phyloP scores from a whole-genome alignment of 176 grass and related monocot species.

The Musa beccarii region DNA sequence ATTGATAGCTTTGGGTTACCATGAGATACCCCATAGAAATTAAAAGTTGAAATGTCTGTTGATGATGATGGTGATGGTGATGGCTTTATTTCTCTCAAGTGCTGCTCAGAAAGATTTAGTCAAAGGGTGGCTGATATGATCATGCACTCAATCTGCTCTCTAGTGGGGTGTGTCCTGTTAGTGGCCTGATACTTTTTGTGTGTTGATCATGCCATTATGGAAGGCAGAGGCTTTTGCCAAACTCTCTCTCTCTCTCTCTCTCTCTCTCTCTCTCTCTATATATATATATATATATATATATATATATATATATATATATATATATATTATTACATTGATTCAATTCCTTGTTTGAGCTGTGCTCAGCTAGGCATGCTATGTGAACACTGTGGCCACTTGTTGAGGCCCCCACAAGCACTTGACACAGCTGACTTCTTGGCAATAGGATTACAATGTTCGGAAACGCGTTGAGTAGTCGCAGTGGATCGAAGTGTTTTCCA shows the following conservation, averaged over 20 bases:
- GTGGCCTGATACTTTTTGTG: not conserved
- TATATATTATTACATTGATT: no score
- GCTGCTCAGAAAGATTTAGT: not conserved
- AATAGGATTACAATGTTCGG: no score
- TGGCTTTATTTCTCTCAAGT: not conserved
- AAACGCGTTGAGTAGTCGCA: no score
- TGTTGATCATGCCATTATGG: not conserved
- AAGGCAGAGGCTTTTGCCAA: not conserved
- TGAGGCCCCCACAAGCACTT: no score
- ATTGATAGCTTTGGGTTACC: not conserved
- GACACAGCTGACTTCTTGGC: no score
- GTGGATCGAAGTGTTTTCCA: no score
- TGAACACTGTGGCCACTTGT: no score
- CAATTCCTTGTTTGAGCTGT: no score
- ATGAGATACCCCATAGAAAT: constrained; percentile 2
- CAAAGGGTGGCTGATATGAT: constrained; percentile 1
- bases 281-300: no score
- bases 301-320: no score
- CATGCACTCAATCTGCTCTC: not conserved
- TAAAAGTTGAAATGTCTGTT: not conserved
- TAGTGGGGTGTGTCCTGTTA: not conserved
- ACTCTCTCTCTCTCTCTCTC: not conserved
- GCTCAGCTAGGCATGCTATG: no score
- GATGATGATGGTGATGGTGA: not conserved
- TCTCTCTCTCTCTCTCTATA: no score